Evolutionary conservation across 2,329 filamentous ascomycete species (phyloP).

Genomic region (Zymoseptoria ardabiliae): DNA sequence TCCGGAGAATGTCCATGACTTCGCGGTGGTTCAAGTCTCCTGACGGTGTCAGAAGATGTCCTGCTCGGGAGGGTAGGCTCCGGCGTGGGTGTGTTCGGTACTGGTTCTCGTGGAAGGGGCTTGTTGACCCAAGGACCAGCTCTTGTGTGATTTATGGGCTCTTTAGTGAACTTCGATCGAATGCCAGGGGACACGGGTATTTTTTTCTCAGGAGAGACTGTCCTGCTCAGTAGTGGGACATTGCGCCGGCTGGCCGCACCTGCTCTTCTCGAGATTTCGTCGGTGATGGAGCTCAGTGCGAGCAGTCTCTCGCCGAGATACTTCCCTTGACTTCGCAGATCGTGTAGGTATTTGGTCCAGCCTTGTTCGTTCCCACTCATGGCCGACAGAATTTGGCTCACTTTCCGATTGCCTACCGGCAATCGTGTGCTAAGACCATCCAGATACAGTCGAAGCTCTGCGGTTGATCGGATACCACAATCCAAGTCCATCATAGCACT

Average conservation of each 20-base stretch:
- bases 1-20: conserved; percentile 10
- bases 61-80: conserved; percentile 19
- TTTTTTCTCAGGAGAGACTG: conserved; percentile 7
- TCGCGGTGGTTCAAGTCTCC: conserved; percentile 19
- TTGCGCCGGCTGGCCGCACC: conserved; percentile 74
- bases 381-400: conserved; percentile 69
- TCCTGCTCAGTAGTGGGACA: conserved; percentile 13
- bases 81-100: conserved; percentile 8
- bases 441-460: conserved; percentile 71
- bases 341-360: conserved; percentile 74
- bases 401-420: conserved; percentile 51
- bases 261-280: conserved; percentile 79
- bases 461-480: conserved; percentile 68
- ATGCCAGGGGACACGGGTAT: conserved; percentile 2
- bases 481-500: conserved; percentile 72
- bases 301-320: conserved; percentile 62
- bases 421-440: conserved; percentile 47
- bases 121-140: conserved; percentile 16
- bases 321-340: conserved; percentile 65
- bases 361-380: conserved; percentile 92
- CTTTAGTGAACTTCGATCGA: conserved; percentile 14
- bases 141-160: conserved; percentile 4
- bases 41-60: conserved; percentile 1
- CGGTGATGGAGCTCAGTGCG: conserved; percentile 67
- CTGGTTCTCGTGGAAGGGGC: conserved; percentile 16